Evolutionary conservation across 441 rosid species (phyloP), one percentile per base, ranked within the genome.

Genomic region (Aleurites moluccanus): DNA sequence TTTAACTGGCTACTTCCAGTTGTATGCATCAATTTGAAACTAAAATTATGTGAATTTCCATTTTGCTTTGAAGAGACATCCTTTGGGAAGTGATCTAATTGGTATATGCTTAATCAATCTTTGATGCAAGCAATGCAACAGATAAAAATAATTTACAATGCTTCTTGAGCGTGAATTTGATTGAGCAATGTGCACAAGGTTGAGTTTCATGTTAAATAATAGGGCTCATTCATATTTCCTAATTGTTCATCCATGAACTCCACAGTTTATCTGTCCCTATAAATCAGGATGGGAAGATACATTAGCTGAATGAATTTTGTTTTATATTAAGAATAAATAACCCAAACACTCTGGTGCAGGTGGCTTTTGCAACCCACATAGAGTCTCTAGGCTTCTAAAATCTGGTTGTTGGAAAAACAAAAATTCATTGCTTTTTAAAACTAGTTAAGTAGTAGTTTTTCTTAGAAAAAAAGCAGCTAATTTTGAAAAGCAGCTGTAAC

Each of bases 21-120:
- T 73, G 21, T 6, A 28, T 73, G 40, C 28, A 60, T 44, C 44
- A 35, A 35, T 69, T 21, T n/a, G 14, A 69, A 20, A 69, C 53
- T 68, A 38, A 38, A 56, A 3, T 21, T 20, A 69, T 56, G 64
- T 4, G 47, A 23, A 30, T 44, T 61, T 44, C 7, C 30, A 65
- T 67, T 67, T 45, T 28, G 35, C 56, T 47, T 45, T 6, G n/a
- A 50, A 56, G 15, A 38, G 52, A 8, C n/a, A 25, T 68, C 16
- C 47, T 40, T 27, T 55, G 64, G 35, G 38, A 23, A n/a, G 42
- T 30, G 45, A 50, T 55, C 59, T 35, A 55, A 10, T 69, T 53
- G 7, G 6, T 69, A 8, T n/a, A 20, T 38, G 30, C 47, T 30
- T 1, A 38, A 69, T 49, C 53, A 59, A 14, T 50, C 40, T 61